Percentiles rank a stretch among this genome's conserved stretches.
Conservation (phyloP, 805 yeast species). For the Yarrowia osloensis region DNA sequence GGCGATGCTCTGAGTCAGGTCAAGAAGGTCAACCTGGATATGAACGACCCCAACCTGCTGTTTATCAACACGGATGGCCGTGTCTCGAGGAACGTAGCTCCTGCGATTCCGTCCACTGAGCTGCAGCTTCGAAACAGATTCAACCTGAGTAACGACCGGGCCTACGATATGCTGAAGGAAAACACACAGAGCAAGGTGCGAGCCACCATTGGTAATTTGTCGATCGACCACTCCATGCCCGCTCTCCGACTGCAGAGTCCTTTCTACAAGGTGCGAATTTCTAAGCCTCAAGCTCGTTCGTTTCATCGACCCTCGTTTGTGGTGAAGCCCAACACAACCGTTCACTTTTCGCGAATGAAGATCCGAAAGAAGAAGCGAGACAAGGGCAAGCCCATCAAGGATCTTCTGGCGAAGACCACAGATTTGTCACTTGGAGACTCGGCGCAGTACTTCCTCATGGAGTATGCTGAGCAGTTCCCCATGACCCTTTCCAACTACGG, state of each 20-base stretch:
- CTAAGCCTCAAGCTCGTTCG: conserved; percentile 66
- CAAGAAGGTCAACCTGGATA: conserved; percentile 55
- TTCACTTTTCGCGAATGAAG: conserved; percentile 75
- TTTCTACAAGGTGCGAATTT: conserved; percentile 75
- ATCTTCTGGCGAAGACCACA: conserved; percentile 65
- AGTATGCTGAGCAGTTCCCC: conserved; percentile 89
- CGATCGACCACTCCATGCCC: conserved; percentile 88
- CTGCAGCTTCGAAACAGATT: conserved; percentile 60
- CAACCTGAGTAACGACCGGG: conserved; percentile 84
- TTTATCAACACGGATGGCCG: conserved; percentile 54
- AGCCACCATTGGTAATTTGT: conserved; percentile 85
- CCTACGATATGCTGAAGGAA: conserved; percentile 77
- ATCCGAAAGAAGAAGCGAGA: conserved; percentile 85
- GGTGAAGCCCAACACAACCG: conserved; percentile 73
- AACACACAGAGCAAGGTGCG: conserved; percentile 91
- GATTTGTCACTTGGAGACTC: conserved; percentile 86
- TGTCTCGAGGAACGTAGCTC: not conserved
- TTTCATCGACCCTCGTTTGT: conserved; percentile 79
- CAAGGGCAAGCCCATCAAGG: conserved; percentile 76
- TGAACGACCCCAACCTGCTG: conserved; percentile 83
- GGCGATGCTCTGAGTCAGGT: conserved; percentile 50
- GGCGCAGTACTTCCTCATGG: conserved; percentile 74
- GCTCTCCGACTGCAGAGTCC: conserved; percentile 88
- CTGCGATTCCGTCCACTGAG: conserved; percentile 41
- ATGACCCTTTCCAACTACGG: conserved; percentile 82